Evolutionary conservation across 2,329 filamentous ascomycete species (phyloP).

Genomic region (Xylariaceae sp.): DNA sequence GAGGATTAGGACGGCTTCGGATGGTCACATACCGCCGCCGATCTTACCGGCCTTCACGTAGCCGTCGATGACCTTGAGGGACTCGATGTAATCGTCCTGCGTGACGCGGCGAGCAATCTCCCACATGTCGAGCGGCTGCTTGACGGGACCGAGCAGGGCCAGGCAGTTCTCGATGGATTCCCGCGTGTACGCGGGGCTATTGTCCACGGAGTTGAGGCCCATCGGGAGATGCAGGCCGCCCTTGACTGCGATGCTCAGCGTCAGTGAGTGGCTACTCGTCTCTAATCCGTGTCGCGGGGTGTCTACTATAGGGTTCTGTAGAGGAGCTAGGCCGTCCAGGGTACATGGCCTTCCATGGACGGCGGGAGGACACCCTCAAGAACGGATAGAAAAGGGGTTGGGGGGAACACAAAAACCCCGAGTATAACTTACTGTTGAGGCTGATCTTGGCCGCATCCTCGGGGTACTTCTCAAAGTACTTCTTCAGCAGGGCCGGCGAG

Average conservation of each 20-base stretch:
- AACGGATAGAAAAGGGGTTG: no score
- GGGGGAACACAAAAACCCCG: no score
- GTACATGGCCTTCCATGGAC: no score
- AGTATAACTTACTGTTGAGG: no score
- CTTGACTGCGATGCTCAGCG: conserved; percentile 36
- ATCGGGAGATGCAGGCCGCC: conserved; percentile 31
- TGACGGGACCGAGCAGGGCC: conserved; percentile 24
- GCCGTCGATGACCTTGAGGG: conserved; percentile 20
- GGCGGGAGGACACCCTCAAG: no score
- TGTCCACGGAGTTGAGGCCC: conserved; percentile 10
- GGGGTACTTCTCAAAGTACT: conserved; percentile 46
- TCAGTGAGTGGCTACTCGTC: no score
- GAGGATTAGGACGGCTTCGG: no score
- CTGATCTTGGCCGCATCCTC: conserved; percentile 44
- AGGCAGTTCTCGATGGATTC: conserved; percentile 42
- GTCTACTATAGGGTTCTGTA: no score
- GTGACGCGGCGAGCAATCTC: conserved; percentile 38
- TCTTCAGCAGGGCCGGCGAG: conserved; percentile 40
- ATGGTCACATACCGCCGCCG: no score
- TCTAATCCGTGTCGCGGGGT: no score
- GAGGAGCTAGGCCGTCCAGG: no score
- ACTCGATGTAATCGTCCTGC: conserved; percentile 24
- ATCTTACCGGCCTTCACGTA: conserved; percentile 27
- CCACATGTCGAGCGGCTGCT: conserved; percentile 41
- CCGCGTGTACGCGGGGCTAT: conserved; percentile 35